phyloP scores from a whole-genome alignment of 495 filamentous ascomycete species.

The Hypoxylon lienhwacheense region DNA sequence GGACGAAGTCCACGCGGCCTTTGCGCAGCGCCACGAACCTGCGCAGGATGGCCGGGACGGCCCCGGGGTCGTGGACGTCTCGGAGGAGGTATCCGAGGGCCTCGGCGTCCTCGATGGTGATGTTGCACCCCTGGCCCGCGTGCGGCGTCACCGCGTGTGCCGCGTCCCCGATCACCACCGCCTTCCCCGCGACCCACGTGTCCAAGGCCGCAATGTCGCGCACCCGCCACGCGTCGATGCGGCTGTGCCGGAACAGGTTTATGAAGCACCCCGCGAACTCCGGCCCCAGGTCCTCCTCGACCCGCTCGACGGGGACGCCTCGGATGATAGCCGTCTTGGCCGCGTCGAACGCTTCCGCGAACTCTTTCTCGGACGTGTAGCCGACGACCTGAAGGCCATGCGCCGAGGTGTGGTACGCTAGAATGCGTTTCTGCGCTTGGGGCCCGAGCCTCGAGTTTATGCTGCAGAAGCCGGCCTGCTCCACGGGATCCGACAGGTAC shows the following conservation, averaged over 20 bases:
- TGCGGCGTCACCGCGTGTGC: slow-evolving; percentile 43
- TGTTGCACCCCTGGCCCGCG: slow-evolving; percentile 33
- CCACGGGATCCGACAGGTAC: slow-evolving; percentile 27
- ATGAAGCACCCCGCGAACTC: slow-evolving; percentile 24
- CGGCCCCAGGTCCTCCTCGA: slow-evolving; percentile 24
- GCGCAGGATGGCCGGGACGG: slow-evolving; percentile 6
- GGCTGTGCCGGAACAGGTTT: slow-evolving; percentile 33
- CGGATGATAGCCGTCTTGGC: slow-evolving; percentile 31
- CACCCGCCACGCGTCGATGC: slow-evolving; percentile 36
- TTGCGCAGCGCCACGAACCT: slow-evolving; percentile 31
- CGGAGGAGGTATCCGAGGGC: slow-evolving; percentile 32
- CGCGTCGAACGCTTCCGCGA: slow-evolving; percentile 28
- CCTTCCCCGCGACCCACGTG: slow-evolving; percentile 45
- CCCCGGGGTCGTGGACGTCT: slow-evolving; percentile 24
- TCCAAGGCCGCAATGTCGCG: slow-evolving; percentile 31
- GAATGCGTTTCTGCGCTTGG: slow-evolving; percentile 23
- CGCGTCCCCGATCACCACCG: slow-evolving; percentile 53
- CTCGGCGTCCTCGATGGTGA: slow-evolving; percentile 39
- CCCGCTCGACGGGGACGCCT: slow-evolving; percentile 23
- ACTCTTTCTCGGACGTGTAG: slow-evolving; percentile 35
- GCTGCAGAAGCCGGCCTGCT: slow-evolving; percentile 26
- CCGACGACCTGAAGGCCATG: slow-evolving; percentile 29
- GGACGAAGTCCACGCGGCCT: slow-evolving; percentile 29
- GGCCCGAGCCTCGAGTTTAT: slow-evolving; percentile 10
- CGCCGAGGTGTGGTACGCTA: slow-evolving; percentile 31